Evolutionary conservation across 148 eudicot genomes (phyloP).

Genomic region (Camellia lanceoleosa): DNA sequence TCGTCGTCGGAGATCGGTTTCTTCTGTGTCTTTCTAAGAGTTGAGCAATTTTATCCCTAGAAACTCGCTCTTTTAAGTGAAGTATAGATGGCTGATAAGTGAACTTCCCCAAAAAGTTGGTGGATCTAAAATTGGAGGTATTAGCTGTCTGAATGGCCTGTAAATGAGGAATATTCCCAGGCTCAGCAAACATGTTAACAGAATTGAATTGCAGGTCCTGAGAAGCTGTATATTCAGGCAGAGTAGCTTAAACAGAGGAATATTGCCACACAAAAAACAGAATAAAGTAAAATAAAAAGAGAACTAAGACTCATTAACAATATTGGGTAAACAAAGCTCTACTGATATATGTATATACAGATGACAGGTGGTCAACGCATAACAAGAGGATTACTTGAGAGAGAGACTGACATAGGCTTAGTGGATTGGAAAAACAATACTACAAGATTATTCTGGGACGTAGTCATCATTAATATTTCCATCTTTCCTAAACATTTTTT

Average conservation of each 20-base stretch:
- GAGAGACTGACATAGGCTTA: neutral
- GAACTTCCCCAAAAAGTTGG: constrained; percentile 17
- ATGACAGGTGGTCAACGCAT: neutral
- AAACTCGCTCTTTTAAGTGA: constrained; percentile 9
- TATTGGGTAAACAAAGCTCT: neutral
- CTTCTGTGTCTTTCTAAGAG: constrained; percentile 11
- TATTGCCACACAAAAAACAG: no score
- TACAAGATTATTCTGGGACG: neutral
- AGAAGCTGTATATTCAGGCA: neutral
- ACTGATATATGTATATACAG: neutral
- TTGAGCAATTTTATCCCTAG: constrained; percentile 12
- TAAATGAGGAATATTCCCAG: neutral
- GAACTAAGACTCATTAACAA: neutral
- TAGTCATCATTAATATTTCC: neutral
- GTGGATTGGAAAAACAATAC: neutral
- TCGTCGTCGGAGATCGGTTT: constrained; percentile 15
- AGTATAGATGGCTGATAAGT: constrained; percentile 9
- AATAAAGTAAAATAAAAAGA: neutral
- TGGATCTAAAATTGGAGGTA: constrained; percentile 9
- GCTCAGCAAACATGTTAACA: neutral
- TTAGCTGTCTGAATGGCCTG: constrained; percentile 22
- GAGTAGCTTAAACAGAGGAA: neutral
- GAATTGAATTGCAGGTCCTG: neutral
- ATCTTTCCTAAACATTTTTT: neutral
- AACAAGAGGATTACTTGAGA: neutral